These are phyloP conservation scores for Colletotrichum sp. DNA, from an alignment of 2,329 filamentous ascomycete genomes.

Conservation along the genomic window DNA sequence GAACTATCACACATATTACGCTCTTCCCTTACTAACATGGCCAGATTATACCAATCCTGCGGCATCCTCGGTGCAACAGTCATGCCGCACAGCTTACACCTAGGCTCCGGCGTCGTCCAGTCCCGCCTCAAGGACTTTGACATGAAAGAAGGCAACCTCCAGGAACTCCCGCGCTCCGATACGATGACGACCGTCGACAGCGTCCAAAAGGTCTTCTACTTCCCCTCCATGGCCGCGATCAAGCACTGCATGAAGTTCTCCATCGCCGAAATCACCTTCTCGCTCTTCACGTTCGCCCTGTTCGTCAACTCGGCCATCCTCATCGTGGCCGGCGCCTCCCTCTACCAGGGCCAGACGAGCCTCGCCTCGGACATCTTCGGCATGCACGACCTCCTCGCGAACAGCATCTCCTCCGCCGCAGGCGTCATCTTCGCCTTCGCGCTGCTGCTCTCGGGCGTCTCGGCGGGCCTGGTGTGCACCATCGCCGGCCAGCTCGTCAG, in stretches of 20 bases:
- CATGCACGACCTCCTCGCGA: conserved; percentile 75
- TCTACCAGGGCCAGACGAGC: conserved; percentile 68
- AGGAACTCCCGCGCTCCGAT: conserved; percentile 36
- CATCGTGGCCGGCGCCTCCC: conserved; percentile 82
- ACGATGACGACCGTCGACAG: conserved; percentile 34
- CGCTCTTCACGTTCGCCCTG: conserved; percentile 81
- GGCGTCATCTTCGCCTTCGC: conserved; percentile 86
- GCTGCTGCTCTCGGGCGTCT: conserved; percentile 79
- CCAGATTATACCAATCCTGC: conserved; percentile 68
- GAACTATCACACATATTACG: neutral
- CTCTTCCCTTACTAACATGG: neutral
- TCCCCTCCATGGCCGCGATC: conserved; percentile 75
- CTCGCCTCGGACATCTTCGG: conserved; percentile 79
- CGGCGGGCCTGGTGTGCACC: conserved; percentile 86
- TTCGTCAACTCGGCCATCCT: conserved; percentile 86
- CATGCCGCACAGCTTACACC: conserved; percentile 74
- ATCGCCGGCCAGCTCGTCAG: conserved; percentile 89
- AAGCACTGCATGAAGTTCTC: conserved; percentile 78
- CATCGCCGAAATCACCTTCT: conserved; percentile 71
- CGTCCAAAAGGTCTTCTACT: conserved; percentile 63
- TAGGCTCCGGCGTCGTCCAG: conserved; percentile 74
- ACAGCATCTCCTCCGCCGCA: conserved; percentile 74
- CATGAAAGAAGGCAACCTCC: conserved; percentile 49
- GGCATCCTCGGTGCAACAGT: conserved; percentile 80
- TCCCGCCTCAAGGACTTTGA: conserved; percentile 70